These are phyloP conservation scores for Aegilops umbellulata DNA, from an alignment of 176 grass and related monocot species.

Conservation along the genomic window DNA sequence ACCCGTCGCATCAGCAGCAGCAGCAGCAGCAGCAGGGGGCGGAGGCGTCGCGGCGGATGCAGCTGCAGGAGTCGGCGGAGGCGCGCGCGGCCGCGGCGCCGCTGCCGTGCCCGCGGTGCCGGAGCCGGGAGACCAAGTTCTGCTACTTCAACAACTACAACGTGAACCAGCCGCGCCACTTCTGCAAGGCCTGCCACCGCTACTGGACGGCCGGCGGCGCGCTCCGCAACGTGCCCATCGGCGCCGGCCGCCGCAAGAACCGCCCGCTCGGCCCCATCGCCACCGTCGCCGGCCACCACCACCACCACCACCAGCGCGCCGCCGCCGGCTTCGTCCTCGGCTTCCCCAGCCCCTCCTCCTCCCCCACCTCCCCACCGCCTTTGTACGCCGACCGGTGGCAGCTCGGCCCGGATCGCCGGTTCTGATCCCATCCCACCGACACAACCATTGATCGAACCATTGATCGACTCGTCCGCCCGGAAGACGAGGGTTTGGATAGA, in stretches of 20 bases:
- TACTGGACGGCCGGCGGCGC: slow-evolving; percentile 91
- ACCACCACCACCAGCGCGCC: slow-evolving; percentile 1
- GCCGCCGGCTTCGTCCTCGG: too few species aligned
- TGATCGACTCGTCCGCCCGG: background rate
- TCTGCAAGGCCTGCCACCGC: slow-evolving; percentile 88
- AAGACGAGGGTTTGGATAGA: background rate
- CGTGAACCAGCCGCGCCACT: slow-evolving; percentile 77
- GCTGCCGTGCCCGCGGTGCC: slow-evolving; percentile 65
- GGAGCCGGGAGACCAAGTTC: slow-evolving; percentile 70
- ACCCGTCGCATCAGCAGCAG: too few species aligned
- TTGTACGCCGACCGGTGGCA: too few species aligned
- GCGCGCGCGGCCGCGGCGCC: slow-evolving; percentile 47
- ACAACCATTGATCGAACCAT: background rate
- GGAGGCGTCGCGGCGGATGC: background rate
- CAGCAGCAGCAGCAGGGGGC: background rate
- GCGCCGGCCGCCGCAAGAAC: slow-evolving; percentile 62
- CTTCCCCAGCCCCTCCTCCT: too few species aligned
- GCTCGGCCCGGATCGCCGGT: too few species aligned
- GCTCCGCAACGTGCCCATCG: slow-evolving; percentile 82
- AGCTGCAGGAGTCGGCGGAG: slow-evolving; percentile 33
- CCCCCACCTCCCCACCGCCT: too few species aligned
- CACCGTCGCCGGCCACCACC: background rate
- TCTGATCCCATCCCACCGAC: too few species aligned
- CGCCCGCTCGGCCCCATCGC: slow-evolving; percentile 30
- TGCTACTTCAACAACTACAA: slow-evolving; percentile 89